Base-by-base conservation (phyloP, 2,329 filamentous ascomycete species). In the Aspergillus vadensis region DNA sequence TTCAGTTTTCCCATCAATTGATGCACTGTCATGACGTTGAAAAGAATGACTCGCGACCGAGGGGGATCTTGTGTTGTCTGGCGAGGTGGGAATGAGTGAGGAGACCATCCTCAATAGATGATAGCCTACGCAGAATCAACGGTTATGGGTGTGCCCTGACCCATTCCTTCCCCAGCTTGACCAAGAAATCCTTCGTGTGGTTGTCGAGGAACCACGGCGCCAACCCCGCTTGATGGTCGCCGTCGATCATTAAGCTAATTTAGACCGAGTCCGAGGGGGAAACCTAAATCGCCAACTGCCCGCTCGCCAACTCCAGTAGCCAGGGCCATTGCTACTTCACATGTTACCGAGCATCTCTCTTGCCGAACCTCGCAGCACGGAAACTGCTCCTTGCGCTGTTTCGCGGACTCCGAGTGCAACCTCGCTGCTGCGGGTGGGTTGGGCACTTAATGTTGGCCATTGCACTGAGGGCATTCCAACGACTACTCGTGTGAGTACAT, bases 331-430 rank as follows among this genome's bases (percentile, higher is more conserved):
- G 25, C 25, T 27, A 10, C 47, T 30, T 67, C 65, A 67, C 64
- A 67, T 66, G 63, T 47, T 63, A 55, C 64, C 63, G 65, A 66
- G 55, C 44, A 30, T 17, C 23, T 30, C 25, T 50, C 23, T 50
- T 27, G 23, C 47, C 47, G 25, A 50, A 32, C 30, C 47, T 12
- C 47, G n/a, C 47, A 30, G 25, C 25, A 50, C 25, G 15, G 47
- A 25, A 19, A 50, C 25, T 12, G 14, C 47, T 30, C 47, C 25
- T 30, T 49, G 47, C 25, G 25, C 25, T 50, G 25, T 50, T 30
- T 30, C n/a, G 25, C 25, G 25, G 25, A 12, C 30, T 12, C 47
- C 25, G n/a, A 50, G n/a, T 50, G 47, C 47, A 32, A 50, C 27
- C 44, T 49, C 44, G 27, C 47, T n/a, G 14, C 47, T 30, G 25